phyloP scores from a whole-genome alignment of 225 moss, liverwort and hornwort genomes.

The Climacium dendroides region DNA sequence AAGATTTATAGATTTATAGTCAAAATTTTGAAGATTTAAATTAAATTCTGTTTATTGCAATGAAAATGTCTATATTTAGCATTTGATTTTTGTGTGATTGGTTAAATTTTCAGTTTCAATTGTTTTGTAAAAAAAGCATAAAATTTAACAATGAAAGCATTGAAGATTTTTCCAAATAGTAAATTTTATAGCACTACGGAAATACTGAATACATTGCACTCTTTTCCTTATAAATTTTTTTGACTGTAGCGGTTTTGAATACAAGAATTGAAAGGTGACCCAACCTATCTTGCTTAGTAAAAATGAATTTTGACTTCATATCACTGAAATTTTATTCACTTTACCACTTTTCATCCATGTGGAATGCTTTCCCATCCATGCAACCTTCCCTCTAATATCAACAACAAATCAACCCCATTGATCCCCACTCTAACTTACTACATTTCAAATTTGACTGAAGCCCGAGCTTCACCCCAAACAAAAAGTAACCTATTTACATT shows the following conservation, averaged over 20 bases:
- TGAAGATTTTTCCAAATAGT: not conserved
- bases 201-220: not conserved
- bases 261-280: not conserved
- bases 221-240: not conserved
- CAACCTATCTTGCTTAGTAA: not conserved
- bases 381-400: not conserved
- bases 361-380: fast-evolving
- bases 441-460: not conserved
- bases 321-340: not conserved
- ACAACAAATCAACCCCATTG: not conserved
- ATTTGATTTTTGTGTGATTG: not conserved
- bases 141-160: not conserved
- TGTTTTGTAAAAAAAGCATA: not conserved
- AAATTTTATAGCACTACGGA: not conserved
- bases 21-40: no score
- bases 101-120: not conserved
- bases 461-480: fast-evolving
- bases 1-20: no score
- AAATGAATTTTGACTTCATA: not conserved
- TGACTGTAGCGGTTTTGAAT: not conserved
- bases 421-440: fast-evolving
- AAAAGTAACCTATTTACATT: fast-evolving
- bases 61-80: no score
- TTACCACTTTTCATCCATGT: not conserved
- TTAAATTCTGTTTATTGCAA: no score